Evolutionary conservation across 2,329 filamentous ascomycete genomes (phyloP).

Genomic region (Cladosporium cucumerinum): DNA sequence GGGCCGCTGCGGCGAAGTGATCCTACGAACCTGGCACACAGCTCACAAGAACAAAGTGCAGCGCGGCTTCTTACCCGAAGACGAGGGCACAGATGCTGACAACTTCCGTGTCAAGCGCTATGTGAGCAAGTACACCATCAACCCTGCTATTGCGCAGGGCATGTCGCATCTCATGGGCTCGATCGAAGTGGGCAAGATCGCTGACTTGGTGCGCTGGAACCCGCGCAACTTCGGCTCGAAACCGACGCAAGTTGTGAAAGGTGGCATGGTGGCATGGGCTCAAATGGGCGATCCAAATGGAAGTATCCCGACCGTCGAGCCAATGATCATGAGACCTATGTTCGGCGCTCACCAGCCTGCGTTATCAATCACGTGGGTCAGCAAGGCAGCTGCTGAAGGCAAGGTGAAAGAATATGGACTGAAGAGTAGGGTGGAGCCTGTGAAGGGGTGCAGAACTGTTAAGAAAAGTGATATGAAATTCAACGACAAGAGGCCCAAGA

Average conservation of each 20-base stretch:
- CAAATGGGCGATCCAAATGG: constrained; percentile 66
- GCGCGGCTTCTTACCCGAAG: constrained; percentile 71
- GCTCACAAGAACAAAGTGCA: constrained; percentile 95
- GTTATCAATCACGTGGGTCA: constrained; percentile 78
- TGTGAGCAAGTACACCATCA: constrained; percentile 93
- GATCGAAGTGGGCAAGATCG: constrained; percentile 83
- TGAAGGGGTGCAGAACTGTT: constrained; percentile 70
- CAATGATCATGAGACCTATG: constrained; percentile 79
- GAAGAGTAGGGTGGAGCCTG: constrained; percentile 74
- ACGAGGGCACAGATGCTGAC: constrained; percentile 74
- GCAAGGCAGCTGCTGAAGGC: constrained; percentile 66
- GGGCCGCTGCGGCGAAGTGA: constrained; percentile 92
- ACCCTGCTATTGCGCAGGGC: constrained; percentile 86
- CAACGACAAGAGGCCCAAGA: constrained; percentile 77
- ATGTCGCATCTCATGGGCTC: constrained; percentile 85
- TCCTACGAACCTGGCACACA: constrained; percentile 92
- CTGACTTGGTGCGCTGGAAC: constrained; percentile 85
- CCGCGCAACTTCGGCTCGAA: constrained; percentile 84
- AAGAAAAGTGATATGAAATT: constrained; percentile 87
- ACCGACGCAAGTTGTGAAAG: constrained; percentile 77
- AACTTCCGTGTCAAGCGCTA: constrained; percentile 93
- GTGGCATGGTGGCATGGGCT: constrained; percentile 76
- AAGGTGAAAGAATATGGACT: constrained; percentile 69
- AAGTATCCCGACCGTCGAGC: constrained; percentile 81
- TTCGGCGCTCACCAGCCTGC: constrained; percentile 65